phyloP scores from a whole-genome alignment of 2,329 filamentous ascomycete genomes.

The Paraphoma sp. region DNA sequence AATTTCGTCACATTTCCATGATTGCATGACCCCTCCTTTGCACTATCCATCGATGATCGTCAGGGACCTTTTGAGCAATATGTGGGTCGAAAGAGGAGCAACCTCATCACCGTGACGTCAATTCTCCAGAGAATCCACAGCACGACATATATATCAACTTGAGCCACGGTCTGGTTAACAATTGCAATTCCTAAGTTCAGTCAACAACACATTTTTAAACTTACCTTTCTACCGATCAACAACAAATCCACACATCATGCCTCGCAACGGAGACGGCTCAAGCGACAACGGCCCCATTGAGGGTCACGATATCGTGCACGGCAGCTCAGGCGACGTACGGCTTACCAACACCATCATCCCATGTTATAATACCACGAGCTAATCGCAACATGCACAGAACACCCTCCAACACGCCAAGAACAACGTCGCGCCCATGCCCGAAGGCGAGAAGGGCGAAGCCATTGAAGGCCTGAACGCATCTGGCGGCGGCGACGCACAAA shows the following conservation, averaged over 20 bases:
- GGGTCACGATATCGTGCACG: slow-evolving; percentile 45
- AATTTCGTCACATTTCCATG: neutral
- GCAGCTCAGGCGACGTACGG: slow-evolving; percentile 43
- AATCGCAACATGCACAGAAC: slow-evolving; percentile 11
- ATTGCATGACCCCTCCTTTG: neutral
- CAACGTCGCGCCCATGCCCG: slow-evolving; percentile 49
- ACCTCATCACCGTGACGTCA: slow-evolving; percentile 6
- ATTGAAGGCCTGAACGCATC: slow-evolving; percentile 45
- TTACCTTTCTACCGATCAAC: too few relatives aligned
- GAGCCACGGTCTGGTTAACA: neutral
- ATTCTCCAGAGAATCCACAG: neutral
- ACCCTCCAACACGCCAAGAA: slow-evolving; percentile 46
- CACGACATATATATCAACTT: neutral
- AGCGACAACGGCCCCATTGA: slow-evolving; percentile 50
- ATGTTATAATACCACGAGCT: neutral
- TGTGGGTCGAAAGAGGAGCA: slow-evolving; percentile 2
- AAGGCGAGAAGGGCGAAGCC: slow-evolving; percentile 47
- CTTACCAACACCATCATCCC: neutral
- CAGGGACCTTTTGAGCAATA: neutral
- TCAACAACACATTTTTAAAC: too few relatives aligned
- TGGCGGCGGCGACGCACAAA: slow-evolving; percentile 36
- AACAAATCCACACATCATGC: slow-evolving; percentile 36
- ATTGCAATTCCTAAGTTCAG: too few relatives aligned
- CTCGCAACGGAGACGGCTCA: slow-evolving; percentile 50
- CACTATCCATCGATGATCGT: neutral